phyloP scores from a whole-genome alignment of 1,284 basidiomycete genomes.

The Lignosus rhinocerotis region DNA sequence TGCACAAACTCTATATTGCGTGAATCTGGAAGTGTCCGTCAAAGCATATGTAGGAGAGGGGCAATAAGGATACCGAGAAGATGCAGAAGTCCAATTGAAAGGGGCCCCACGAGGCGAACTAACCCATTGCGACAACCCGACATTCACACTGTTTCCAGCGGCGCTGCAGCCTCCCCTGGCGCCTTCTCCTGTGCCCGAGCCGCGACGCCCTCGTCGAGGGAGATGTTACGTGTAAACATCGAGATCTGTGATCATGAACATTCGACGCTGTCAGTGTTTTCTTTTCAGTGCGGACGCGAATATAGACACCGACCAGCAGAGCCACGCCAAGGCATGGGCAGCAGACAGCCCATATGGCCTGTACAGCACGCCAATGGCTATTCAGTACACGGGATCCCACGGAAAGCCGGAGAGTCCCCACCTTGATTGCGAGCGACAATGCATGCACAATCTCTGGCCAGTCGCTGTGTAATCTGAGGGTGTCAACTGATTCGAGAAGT shows the following conservation, averaged over 20 bases:
- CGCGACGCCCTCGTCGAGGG: conserved; percentile 17
- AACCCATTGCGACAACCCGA: conserved; percentile 17
- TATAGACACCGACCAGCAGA: conserved; percentile 34
- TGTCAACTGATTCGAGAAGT: conserved; percentile 52
- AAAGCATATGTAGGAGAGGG: conserved; percentile 7
- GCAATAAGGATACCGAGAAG: conserved; percentile 24
- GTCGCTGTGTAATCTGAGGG: conserved; percentile 44
- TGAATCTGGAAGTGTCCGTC: conserved; percentile 7
- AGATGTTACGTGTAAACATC: conserved; percentile 31
- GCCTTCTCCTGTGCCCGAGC: conserved; percentile 17
- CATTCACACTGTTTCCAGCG: conserved; percentile 22
- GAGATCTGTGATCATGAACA: conserved; percentile 26
- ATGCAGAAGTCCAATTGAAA: conserved; percentile 5
- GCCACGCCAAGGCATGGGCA: conserved; percentile 38
- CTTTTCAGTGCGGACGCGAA: background rate
- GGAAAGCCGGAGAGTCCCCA: conserved; percentile 20
- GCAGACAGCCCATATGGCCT: conserved; percentile 40
- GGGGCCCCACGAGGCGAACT: conserved; percentile 22
- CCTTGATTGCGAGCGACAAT: conserved; percentile 35
- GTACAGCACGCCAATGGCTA: conserved; percentile 3
- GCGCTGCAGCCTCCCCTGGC: conserved; percentile 5
- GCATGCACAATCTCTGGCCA: conserved; percentile 28
- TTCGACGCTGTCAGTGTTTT: conserved; percentile 12
- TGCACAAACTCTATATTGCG: conserved; percentile 17
- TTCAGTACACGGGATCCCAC: conserved; percentile 12